A percentile compares a stretch with the other conserved stretches of the same genome.
phyloP scores from a whole-genome alignment of 306 rosid genomes.

The Castanea crenata region DNA sequence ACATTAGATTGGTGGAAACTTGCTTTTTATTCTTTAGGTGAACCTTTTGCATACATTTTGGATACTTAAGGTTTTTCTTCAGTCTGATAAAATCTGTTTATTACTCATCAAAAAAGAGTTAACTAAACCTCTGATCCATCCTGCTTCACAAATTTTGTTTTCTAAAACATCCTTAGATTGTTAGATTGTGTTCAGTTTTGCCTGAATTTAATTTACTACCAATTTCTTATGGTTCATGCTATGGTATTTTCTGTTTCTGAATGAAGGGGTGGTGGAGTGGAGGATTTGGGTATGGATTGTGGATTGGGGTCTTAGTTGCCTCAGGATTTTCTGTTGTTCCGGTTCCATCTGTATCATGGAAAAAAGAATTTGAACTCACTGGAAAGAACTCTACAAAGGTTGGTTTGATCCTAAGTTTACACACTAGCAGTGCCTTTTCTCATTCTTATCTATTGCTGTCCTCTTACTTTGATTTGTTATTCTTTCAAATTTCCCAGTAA shows the following conservation, averaged over 20 bases:
- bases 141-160: not conserved
- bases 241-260: conserved; percentile 17
- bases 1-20: too few relatives aligned
- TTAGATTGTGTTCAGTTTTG: not conserved
- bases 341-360: conserved; percentile 76
- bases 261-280: conserved; percentile 97
- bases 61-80: too few relatives aligned
- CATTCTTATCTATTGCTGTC: not conserved
- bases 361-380: conserved; percentile 57
- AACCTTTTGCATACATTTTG: too few relatives aligned
- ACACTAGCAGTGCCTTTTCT: not conserved
- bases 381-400: conserved; percentile 69
- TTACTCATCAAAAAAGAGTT: not conserved
- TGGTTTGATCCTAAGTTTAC: conserved; percentile 25
- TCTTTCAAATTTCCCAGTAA: not conserved
- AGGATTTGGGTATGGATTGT: conserved; percentile 90
- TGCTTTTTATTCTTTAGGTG: too few relatives aligned
- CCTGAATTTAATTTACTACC: not conserved
- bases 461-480: not conserved
- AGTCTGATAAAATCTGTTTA: too few relatives aligned
- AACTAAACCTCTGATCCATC: not conserved
- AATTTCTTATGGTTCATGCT: conserved; percentile 4
- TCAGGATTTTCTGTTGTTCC: conserved; percentile 86
- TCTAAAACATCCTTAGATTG: not conserved
- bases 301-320: conserved; percentile 90